phyloP scores from a whole-genome alignment of 1,139 yeast species.

The Saccharomyces hybrid region DNA sequence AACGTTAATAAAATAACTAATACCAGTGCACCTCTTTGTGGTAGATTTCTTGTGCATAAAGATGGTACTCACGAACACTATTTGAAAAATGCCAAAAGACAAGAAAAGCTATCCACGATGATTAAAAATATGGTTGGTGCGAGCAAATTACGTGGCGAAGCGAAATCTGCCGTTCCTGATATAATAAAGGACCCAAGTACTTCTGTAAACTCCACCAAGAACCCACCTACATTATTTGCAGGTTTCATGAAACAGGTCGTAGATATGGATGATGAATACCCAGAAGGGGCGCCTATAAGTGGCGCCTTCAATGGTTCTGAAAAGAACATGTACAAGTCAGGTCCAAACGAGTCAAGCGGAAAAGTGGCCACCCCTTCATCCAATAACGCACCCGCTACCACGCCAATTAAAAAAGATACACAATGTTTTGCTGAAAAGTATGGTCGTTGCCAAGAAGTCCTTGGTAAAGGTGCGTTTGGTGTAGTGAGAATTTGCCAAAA shows the following conservation, averaged over 20 bases:
- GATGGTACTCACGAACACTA: conserved; percentile 76
- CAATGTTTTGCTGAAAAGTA: conserved; percentile 51
- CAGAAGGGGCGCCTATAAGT: conserved; percentile 3
- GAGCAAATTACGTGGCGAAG: conserved; percentile 62
- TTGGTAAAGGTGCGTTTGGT: conserved; percentile 87
- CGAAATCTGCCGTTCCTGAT: conserved; percentile 79
- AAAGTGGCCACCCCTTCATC: background rate
- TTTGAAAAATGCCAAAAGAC: conserved; percentile 69
- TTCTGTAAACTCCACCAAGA: background rate
- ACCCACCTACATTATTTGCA: conserved; percentile 69
- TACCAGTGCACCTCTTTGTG: conserved; percentile 3
- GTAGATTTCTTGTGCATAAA: conserved; percentile 34
- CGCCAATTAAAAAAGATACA: conserved; percentile 12
- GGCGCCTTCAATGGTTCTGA: conserved; percentile 5
- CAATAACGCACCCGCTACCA: background rate
- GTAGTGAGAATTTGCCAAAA: conserved; percentile 63
- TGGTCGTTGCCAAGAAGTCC: conserved; percentile 66
- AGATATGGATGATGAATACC: conserved; percentile 20
- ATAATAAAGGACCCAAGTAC: conserved; percentile 33
- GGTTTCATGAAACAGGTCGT: conserved; percentile 66
- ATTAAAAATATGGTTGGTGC: conserved; percentile 79
- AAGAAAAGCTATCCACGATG: conserved; percentile 82
- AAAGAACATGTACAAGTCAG: background rate
- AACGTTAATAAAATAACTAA: background rate
- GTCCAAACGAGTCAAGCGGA: background rate